Evolutionary conservation across 1,284 basidiomycete genomes (phyloP).

Genomic region (Ceratobasidium sp.): DNA sequence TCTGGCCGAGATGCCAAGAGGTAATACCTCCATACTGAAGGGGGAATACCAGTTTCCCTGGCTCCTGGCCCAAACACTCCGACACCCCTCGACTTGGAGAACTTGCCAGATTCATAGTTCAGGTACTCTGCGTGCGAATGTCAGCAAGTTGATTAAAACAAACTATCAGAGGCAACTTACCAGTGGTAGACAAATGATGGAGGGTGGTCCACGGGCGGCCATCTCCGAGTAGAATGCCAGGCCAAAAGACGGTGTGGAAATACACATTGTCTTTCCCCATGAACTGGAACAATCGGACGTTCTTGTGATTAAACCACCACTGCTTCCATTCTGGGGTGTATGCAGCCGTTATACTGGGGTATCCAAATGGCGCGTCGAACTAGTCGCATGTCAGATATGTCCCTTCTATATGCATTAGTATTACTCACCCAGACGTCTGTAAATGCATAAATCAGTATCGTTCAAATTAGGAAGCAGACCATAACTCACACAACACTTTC

Average conservation of each 20-base stretch:
- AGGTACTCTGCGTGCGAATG: conserved; percentile 79
- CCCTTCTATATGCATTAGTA: neutral
- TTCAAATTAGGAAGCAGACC: neutral
- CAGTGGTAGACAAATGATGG: conserved; percentile 95
- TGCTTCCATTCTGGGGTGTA: conserved; percentile 95
- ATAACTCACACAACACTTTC: conserved; percentile 91
- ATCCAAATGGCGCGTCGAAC: conserved; percentile 99
- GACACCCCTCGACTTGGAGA: conserved; percentile 96
- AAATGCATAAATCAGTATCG: conserved; percentile 40
- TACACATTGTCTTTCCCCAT: conserved; percentile 99
- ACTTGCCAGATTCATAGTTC: conserved; percentile 99
- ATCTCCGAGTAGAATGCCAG: conserved; percentile 89
- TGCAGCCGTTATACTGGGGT: conserved; percentile 96
- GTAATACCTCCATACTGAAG: conserved; percentile 98
- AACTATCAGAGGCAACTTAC: conserved; percentile 57
- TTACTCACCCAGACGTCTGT: conserved; percentile 83
- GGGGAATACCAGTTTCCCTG: conserved; percentile 89
- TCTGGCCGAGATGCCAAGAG: conserved; percentile 94
- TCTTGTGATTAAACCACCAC: conserved; percentile 97
- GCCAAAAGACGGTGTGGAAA: conserved; percentile 98
- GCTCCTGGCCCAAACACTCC: conserved; percentile 98
- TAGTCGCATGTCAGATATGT: conserved; percentile 51
- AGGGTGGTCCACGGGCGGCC: conserved; percentile 93
- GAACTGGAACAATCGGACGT: conserved; percentile 96
- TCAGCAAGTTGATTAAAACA: conserved; percentile 23